Percentiles rank a stretch among this genome's conserved stretches.
These are phyloP conservation scores for Dendrocalamus latiflorus DNA, from an alignment of 202 grass and related monocot genomes.

Conservation along the genomic window DNA sequence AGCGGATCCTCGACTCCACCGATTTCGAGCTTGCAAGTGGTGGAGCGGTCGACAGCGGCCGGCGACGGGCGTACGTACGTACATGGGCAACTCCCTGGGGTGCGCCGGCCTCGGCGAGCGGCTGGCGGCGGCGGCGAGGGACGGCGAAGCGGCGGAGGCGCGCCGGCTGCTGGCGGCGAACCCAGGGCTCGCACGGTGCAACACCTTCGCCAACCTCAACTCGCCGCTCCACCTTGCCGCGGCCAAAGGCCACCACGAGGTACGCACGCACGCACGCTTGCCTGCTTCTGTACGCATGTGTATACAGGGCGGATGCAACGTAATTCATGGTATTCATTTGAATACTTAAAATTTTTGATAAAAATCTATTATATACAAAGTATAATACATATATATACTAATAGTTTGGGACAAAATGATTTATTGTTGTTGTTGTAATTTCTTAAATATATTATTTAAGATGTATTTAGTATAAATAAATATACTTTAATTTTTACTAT, in stretches of 20 bases:
- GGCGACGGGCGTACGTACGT: background rate
- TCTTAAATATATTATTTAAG: too few relatives aligned
- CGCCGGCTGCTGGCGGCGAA: constrained; percentile 55
- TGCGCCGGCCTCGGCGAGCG: constrained; percentile 69
- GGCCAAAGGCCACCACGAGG: constrained; percentile 65
- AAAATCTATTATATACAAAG: too few relatives aligned
- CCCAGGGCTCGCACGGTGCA: constrained; percentile 52
- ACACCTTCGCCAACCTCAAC: constrained; percentile 68
- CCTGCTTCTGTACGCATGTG: too few relatives aligned
- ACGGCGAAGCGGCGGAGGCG: constrained; percentile 60
- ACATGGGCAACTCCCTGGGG: constrained; percentile 75
- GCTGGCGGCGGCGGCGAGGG: constrained; percentile 62
- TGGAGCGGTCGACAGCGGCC: background rate
- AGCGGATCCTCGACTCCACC: background rate
- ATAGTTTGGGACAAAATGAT: too few relatives aligned
- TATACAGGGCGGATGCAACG: too few relatives aligned
- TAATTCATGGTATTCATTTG: too few relatives aligned
- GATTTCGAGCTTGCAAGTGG: background rate
- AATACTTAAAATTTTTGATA: too few relatives aligned
- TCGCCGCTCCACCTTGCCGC: constrained; percentile 83
- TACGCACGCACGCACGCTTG: background rate
- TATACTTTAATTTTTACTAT: too few relatives aligned
- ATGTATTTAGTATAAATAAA: too few relatives aligned
- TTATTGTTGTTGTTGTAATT: too few relatives aligned
- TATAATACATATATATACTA: too few relatives aligned